Evolutionary conservation across 1,284 basidiomycete species (phyloP).

Genomic region (Mixia osmundae): DNA sequence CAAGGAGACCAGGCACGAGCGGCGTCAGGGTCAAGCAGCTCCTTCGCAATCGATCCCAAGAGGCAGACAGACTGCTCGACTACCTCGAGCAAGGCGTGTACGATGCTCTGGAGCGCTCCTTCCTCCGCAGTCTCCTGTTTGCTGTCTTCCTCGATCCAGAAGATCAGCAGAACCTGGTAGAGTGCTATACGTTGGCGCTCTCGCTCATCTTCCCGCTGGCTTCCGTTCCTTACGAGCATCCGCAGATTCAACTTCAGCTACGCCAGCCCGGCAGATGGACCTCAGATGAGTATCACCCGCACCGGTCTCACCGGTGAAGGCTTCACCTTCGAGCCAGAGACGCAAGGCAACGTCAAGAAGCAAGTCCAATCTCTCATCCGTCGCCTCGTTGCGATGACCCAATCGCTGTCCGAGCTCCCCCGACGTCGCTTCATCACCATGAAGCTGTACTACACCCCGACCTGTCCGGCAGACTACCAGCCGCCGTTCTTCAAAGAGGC

Average conservation of each 20-base stretch:
- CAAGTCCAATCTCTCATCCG: background rate
- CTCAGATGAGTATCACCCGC: background rate
- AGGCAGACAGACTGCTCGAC: no score
- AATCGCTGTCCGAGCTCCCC: background rate
- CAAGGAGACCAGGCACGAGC: no score
- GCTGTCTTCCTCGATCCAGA: constrained; percentile 38
- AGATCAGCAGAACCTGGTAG: constrained; percentile 14
- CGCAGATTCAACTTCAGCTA: constrained; percentile 7
- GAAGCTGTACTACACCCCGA: constrained; percentile 34
- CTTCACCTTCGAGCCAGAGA: constrained; percentile 1
- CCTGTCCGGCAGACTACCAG: constrained; percentile 32
- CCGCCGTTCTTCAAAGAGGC: constrained; percentile 7
- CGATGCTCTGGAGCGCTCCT: constrained; percentile 48
- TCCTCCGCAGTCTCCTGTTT: constrained; percentile 51
- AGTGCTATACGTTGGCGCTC: constrained; percentile 14
- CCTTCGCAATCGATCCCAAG: no score
- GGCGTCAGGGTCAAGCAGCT: no score
- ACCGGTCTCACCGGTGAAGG: background rate
- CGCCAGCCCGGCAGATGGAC: constrained; percentile 4
- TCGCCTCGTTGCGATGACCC: background rate
- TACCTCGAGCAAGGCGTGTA: constrained; percentile 50
- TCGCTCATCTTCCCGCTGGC: no score
- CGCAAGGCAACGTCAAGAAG: constrained; percentile 11
- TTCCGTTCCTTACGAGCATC: background rate
- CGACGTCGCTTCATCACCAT: background rate